Evolutionary conservation across 495 filamentous ascomycete genomes (phyloP).

Genomic region (Pseudomonodictys pantanalensis): DNA sequence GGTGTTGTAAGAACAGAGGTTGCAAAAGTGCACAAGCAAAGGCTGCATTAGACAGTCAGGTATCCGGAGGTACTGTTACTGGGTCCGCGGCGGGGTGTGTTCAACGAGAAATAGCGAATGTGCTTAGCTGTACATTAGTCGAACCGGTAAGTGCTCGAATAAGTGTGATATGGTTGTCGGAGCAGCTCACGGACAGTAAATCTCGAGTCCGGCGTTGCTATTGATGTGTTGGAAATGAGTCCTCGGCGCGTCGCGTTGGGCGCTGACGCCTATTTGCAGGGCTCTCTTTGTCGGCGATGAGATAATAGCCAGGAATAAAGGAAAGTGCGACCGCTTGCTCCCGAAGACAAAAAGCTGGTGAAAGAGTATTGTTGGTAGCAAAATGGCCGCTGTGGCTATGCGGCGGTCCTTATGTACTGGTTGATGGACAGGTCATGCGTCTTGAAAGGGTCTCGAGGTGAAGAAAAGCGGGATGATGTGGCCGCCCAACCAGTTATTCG

Average conservation of each 20-base stretch:
- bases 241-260: slow-evolving; percentile 12
- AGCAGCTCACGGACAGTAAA: slow-evolving; percentile 9
- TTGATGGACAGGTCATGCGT: slow-evolving; percentile 28
- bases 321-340: no score
- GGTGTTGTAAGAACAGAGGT: slow-evolving; percentile 39
- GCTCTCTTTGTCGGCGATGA: slow-evolving; percentile 5
- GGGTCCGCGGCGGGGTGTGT: no score
- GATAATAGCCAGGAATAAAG: slow-evolving; percentile 3
- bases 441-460: background rate
- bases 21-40: slow-evolving; percentile 42
- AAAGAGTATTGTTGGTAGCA: slow-evolving; percentile 8
- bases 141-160: slow-evolving; percentile 11
- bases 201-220: slow-evolving; percentile 18
- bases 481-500: slow-evolving; percentile 15
- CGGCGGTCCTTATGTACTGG: slow-evolving; percentile 24
- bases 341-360: no score
- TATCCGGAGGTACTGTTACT: slow-evolving; percentile 15
- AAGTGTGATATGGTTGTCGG: slow-evolving; percentile 1
- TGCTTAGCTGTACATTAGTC: slow-evolving; percentile 20
- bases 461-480: slow-evolving; percentile 25
- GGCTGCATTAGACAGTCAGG: slow-evolving; percentile 33
- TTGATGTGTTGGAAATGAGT: background rate
- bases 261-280: slow-evolving; percentile 1
- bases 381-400: slow-evolving; percentile 4
- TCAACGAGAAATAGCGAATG: background rate